Base-by-base conservation (phyloP, 352 stramenopile species). In the Thalassiosira livingstoniorum region DNA sequence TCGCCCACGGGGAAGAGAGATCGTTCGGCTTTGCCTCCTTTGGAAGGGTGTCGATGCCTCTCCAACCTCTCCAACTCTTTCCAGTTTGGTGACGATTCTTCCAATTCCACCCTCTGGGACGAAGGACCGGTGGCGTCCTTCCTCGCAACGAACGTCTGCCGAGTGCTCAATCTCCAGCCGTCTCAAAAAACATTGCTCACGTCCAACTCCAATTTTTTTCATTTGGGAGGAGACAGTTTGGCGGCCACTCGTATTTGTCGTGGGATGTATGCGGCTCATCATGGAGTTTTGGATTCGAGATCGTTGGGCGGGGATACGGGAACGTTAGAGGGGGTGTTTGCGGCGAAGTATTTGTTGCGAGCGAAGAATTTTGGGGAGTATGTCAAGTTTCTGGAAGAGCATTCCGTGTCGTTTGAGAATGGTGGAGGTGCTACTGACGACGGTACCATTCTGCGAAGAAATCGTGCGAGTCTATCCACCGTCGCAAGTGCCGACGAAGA, bases 221-320 rank as follows among this genome's bases (percentile, higher is more conserved):
- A 83, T 71, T 43, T 94, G 0, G 91, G 91, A 18, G 91, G 91
- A 34, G 91, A 95, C 80, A 92, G 86, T 1, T 69, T 95, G 21
- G 85, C 87, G 31, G 91, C 91, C 15, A 92, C 80, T 31, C 74
- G 88, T 18, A 67, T 95, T 53, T 71, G 77, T 58, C 63, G 91
- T 69, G 79, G 87, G 1, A 62, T 93, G 29, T 93, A 94, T 78
- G 89, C 91, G 47, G 57, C 63, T 25, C 82, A 91, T 82, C 75
- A 93, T 55, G 55, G 80, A 39, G 35, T 95, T 7, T 23, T 81
- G 7, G 87, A 95, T 65, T 87, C 80, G 13, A 86, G 91, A 54
- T 82, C 79, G 67, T 31, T 95, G 2, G 91, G 91, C 47, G 91
- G 91, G 13, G 64, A 72, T 15, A 90, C 77, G 63, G 91, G 91